Evolutionary conservation across 352 stramenopile genomes (phyloP).

Genomic region (Pythium phragmitis): DNA sequence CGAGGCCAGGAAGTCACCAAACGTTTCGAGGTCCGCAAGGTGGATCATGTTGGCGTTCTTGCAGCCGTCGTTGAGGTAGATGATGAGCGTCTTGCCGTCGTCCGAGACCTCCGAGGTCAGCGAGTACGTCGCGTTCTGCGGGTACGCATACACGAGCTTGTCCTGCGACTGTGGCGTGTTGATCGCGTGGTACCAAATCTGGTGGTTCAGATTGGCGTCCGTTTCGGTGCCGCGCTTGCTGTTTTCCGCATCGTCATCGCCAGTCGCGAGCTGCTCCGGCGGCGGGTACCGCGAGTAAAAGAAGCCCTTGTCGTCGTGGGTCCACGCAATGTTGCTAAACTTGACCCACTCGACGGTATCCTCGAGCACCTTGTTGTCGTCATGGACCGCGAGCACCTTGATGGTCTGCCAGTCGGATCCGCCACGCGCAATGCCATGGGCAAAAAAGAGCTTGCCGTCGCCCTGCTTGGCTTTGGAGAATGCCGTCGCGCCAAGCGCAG

Average conservation of each 20-base stretch:
- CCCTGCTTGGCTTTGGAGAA: slow-evolving; percentile 73
- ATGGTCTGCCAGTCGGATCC: slow-evolving; percentile 89
- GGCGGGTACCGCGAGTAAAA: slow-evolving; percentile 85
- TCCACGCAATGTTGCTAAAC: slow-evolving; percentile 83
- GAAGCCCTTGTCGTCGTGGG: slow-evolving; percentile 80
- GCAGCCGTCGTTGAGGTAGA: slow-evolving; percentile 82
- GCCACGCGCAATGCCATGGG: slow-evolving; percentile 76
- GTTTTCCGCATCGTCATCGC: slow-evolving; percentile 39
- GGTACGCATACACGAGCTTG: slow-evolving; percentile 75
- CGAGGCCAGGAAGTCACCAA: slow-evolving; percentile 46
- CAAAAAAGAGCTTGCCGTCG: slow-evolving; percentile 76
- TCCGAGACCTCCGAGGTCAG: slow-evolving; percentile 69
- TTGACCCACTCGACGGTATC: slow-evolving; percentile 89
- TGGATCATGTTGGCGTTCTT: slow-evolving; percentile 91
- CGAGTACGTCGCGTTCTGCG: slow-evolving; percentile 71
- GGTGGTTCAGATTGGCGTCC: slow-evolving; percentile 73
- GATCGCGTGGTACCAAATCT: slow-evolving; percentile 80
- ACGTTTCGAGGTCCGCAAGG: slow-evolving; percentile 51
- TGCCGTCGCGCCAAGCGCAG: slow-evolving; percentile 53
- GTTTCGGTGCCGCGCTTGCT: slow-evolving; percentile 77
- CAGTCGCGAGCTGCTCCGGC: slow-evolving; percentile 55
- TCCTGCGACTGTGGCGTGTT: slow-evolving; percentile 71
- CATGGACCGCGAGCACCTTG: slow-evolving; percentile 77
- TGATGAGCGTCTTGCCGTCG: slow-evolving; percentile 72
- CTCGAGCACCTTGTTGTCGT: slow-evolving; percentile 62